Conservation (phyloP, 345 rosid genomes). For the Camelina laxa region DNA sequence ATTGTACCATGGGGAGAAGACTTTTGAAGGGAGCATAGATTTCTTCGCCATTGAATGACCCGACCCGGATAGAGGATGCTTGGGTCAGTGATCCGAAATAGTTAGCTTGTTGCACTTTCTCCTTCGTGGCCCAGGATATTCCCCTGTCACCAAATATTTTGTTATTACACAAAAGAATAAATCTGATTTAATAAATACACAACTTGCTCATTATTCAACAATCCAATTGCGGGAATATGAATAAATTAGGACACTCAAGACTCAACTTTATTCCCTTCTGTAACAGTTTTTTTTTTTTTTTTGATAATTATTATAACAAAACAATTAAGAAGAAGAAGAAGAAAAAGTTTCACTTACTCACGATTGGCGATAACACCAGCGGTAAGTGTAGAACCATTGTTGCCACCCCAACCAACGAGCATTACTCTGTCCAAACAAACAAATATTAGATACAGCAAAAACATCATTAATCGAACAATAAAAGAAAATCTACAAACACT, state of each 20-base stretch:
- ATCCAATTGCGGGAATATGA: constrained; percentile 37
- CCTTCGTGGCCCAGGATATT: constrained; percentile 99
- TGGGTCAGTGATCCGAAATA: constrained; percentile 97
- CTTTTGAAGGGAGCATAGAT: constrained; percentile 98
- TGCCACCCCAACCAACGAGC: constrained; percentile 99
- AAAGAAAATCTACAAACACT: neutral
- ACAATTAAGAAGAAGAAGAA: neutral
- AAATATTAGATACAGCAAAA: neutral
- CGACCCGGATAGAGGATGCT: constrained; percentile 88
- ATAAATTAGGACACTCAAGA: constrained; percentile 6
- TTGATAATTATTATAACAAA: neutral
- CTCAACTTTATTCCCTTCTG: constrained; percentile 31
- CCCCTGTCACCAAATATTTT: constrained; percentile 55
- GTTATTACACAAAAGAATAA: neutral
- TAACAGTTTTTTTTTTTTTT: no score
- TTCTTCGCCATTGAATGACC: constrained; percentile 97
- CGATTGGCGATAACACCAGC: constrained; percentile 89
- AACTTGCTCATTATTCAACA: constrained; percentile 31
- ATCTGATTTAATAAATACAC: neutral
- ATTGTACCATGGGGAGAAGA: constrained; percentile 87
- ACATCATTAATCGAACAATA: neutral
- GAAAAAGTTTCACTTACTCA: constrained; percentile 63
- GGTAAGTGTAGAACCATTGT: constrained; percentile 92
- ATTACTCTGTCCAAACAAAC: constrained; percentile 60
- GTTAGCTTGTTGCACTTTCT: constrained; percentile 95